Evolutionary conservation across 805 yeast species (phyloP), one percentile per base, ranked within the genome.

Genomic region (Ogataea nakhonphanomensis): DNA sequence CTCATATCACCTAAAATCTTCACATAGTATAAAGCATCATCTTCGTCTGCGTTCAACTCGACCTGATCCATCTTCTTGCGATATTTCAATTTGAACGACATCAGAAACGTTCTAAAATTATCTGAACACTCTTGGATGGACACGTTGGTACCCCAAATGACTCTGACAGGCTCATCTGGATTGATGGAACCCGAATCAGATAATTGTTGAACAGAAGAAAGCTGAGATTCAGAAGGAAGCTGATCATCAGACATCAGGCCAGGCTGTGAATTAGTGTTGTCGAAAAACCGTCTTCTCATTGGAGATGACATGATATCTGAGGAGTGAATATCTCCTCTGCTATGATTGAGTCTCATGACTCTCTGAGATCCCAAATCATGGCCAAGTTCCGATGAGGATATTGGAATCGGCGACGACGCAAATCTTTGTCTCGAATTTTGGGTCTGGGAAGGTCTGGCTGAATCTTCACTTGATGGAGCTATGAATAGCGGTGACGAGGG

Each of bases 101-200:
- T 81, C 53, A 93, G 66, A 51, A 93, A 93, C 48, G 81, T 81
- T 49, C 95, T 73, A 66, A 93, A 91, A 36, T 76, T 73, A 50
- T 79, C 83, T 27, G 85, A 75, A 52, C 93, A 82, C 57, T 93
- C 96, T 56, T 80, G 86, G 56, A 93, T 90, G 34, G 95, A 84
- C 21, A 93, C 96, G 58, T 91, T 89, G 1, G 99, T 93, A 64
- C 99, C 99, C 99, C 99, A 93, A 56, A 93, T 91, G 39, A 93
- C 95, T 55, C 95, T 76, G 17, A 81, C 79, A 0, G 95, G 95
- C 49, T 84, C 96, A 38, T 76, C 78, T 17, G 69, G 67, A 37
- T 67, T 61, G 7, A 55, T 55, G 12, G 62, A 62, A 12, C 54
- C 60, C 3, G 58, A 47, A 11, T 58, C 40, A 1, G 57, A 49